Evolutionary conservation across 352 stramenopile genomes (phyloP).

Genomic region (Phytophthora citricola): DNA sequence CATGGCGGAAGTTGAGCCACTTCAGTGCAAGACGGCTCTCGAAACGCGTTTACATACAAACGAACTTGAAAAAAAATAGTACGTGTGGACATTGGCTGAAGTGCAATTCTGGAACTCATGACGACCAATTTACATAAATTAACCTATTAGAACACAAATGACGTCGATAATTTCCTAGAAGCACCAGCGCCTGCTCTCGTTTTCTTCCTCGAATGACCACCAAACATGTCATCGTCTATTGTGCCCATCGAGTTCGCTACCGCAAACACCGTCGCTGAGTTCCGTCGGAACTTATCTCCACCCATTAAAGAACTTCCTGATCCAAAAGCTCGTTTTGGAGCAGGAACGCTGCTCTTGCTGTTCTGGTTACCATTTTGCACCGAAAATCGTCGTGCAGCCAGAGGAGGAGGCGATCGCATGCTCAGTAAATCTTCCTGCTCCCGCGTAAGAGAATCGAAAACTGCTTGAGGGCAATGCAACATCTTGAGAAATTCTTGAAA

Average conservation of each 20-base stretch:
- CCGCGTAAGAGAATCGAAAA: slow-evolving; percentile 51
- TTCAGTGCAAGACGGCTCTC: too few species aligned
- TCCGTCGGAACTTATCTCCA: slow-evolving; percentile 19
- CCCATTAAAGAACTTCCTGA: slow-evolving; percentile 1
- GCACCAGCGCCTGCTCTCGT: slow-evolving; percentile 21
- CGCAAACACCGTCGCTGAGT: slow-evolving; percentile 33
- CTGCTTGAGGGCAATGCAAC: slow-evolving; percentile 52
- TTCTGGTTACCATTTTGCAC: slow-evolving; percentile 18
- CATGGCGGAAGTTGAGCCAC: too few species aligned
- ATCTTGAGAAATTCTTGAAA: slow-evolving; percentile 59
- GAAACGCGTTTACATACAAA: too few species aligned
- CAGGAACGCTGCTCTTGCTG: slow-evolving; percentile 3
- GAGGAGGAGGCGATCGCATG: slow-evolving; percentile 37
- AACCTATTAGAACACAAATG: slow-evolving; percentile 48
- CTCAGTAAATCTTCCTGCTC: slow-evolving; percentile 42
- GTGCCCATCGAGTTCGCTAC: slow-evolving; percentile 36
- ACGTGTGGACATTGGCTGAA: too few species aligned
- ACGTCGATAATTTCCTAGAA: slow-evolving; percentile 46
- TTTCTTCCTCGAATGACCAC: slow-evolving; percentile 25
- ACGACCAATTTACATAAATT: background rate
- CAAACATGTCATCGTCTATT: slow-evolving; percentile 17
- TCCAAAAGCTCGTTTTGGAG: slow-evolving; percentile 34
- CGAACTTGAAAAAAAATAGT: too few species aligned
- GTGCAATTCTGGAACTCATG: too few species aligned
- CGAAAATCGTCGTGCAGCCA: slow-evolving; percentile 24